Base-by-base conservation (phyloP, 192 early-diverging fungal genomes). In the Coemansia sp. region DNA sequence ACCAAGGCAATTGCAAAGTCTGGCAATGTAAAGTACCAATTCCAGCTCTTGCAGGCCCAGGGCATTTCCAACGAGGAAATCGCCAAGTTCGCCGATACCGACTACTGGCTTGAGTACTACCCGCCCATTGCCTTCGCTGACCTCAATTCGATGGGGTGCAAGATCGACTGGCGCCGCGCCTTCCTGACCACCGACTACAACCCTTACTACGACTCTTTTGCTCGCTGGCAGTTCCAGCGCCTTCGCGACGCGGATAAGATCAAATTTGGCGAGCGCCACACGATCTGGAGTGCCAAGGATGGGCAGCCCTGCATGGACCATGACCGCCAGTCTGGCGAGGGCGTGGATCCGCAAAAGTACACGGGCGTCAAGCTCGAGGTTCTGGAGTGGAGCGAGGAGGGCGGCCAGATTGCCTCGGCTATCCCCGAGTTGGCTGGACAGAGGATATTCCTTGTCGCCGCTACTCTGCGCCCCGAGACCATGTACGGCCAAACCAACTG, bases 401-500 rank as follows among this genome's bases (percentile, higher is more conserved):
- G 86, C 10, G 53, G 79, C 24, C 63, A 80, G 65, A 62, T 70
- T 24, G 68, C 89, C 25, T 75, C 70, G 12, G 69, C 72, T 29
- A 63, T 85, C 32, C 77, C 87, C 31, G 85, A 67, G 22, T 79
- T 97, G 31, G 86, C 81, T 22, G 88, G 86, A 46, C 93, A 95
- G 80, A 86, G 87, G 32, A 76, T 99, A 24, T 99, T 84, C 78
- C 79, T 97, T 62, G 94, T 98, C 14, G 96, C 98, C 20, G 98
- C 94, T 47, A 99, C 98, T 56, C 83, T 98, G 57, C 88, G 96
- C 31, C 98, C 98, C 3, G 98, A 99, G 84, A 99, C 98, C 71
- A 99, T 99, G 96, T 98, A 98, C 72, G 98, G 95, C 61, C 96
- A 98, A 79, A 99, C 96, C 61, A 98, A 98, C 84, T 98, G 96